These are phyloP conservation scores for Orychophragmus violaceus DNA, from an alignment of 345 rosid species.

Conservation along the genomic window DNA sequence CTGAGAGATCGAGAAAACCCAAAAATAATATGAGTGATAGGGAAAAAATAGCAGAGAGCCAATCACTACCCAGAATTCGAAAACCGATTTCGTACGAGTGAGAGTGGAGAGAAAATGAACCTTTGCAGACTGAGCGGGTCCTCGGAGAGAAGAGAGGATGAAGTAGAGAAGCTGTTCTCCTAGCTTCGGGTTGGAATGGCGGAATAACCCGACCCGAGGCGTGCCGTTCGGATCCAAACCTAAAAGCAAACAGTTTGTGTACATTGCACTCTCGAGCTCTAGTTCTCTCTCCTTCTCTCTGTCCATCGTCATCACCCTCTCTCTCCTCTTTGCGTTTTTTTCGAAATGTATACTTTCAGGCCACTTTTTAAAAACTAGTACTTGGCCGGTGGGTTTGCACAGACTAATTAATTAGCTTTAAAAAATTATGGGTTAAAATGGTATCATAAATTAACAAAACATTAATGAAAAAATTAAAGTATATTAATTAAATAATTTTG, in stretches of 20 bases:
- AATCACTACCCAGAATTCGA: background rate
- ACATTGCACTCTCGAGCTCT: slow-evolving; percentile 99
- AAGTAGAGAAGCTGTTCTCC: slow-evolving; percentile 99
- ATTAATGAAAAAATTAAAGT: no score
- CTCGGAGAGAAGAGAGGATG: slow-evolving; percentile 96
- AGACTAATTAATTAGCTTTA: no score
- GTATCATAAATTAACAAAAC: no score
- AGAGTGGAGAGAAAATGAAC: slow-evolving; percentile 34
- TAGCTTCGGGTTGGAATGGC: slow-evolving; percentile 98
- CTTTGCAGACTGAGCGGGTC: slow-evolving; percentile 91
- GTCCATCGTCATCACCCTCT: slow-evolving; percentile 86
- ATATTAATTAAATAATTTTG: no score
- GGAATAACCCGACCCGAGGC: slow-evolving; percentile 90
- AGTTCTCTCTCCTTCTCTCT: slow-evolving; percentile 99
- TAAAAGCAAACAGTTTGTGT: slow-evolving; percentile 90
- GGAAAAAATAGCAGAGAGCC: background rate
- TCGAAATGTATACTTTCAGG: slow-evolving; percentile 30
- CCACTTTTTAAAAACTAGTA: slow-evolving; percentile 18
- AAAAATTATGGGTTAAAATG: no score
- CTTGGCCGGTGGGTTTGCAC: no score
- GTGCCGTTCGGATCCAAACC: slow-evolving; percentile 90
- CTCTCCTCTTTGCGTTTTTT: background rate
- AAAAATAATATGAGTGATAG: slow-evolving; percentile 14
- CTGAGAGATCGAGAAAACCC: slow-evolving; percentile 47
- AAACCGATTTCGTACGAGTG: slow-evolving; percentile 14